phyloP scores from a whole-genome alignment of 2,329 filamentous ascomycete genomes.

The Chaetomium globosum region DNA sequence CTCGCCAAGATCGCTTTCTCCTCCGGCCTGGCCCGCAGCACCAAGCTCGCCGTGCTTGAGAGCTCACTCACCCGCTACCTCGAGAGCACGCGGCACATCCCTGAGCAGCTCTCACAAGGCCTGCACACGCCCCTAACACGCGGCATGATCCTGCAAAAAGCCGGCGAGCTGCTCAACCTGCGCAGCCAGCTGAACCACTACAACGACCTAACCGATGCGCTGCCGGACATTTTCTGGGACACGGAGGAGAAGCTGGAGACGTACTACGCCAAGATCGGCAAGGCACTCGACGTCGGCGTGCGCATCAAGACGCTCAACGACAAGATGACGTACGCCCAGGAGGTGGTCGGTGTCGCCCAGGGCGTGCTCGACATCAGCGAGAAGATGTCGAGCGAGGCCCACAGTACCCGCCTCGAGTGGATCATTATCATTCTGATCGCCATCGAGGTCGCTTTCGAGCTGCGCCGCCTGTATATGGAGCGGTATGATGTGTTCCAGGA shows the following conservation, averaged over 20 bases:
- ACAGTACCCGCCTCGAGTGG: slow-evolving; percentile 86
- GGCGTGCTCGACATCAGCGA: slow-evolving; percentile 91
- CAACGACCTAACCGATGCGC: slow-evolving; percentile 90
- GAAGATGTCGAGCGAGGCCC: slow-evolving; percentile 86
- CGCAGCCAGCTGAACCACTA: slow-evolving; percentile 95
- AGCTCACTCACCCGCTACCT: slow-evolving; percentile 81
- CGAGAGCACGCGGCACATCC: slow-evolving; percentile 80
- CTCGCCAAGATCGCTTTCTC: slow-evolving; percentile 96
- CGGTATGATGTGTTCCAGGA: slow-evolving; percentile 37
- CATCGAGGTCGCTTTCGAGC: slow-evolving; percentile 87
- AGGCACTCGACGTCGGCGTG: slow-evolving; percentile 85
- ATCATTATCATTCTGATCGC: slow-evolving; percentile 94
- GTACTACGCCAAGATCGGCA: slow-evolving; percentile 92
- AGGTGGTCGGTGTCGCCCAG: slow-evolving; percentile 86
- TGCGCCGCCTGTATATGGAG: slow-evolving; percentile 70
- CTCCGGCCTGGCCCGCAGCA: slow-evolving; percentile 86
- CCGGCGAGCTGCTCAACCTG: slow-evolving; percentile 85
- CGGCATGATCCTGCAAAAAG: slow-evolving; percentile 86
- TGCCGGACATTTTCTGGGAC: slow-evolving; percentile 98
- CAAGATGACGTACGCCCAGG: slow-evolving; percentile 96
- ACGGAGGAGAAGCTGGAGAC: slow-evolving; percentile 86
- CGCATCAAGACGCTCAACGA: slow-evolving; percentile 91
- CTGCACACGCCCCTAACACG: slow-evolving; percentile 59
- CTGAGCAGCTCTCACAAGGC: slow-evolving; percentile 72
- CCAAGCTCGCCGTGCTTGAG: slow-evolving; percentile 91